phyloP scores from a whole-genome alignment of 805 yeast genomes.

The Yamadazyma phyllophila region DNA sequence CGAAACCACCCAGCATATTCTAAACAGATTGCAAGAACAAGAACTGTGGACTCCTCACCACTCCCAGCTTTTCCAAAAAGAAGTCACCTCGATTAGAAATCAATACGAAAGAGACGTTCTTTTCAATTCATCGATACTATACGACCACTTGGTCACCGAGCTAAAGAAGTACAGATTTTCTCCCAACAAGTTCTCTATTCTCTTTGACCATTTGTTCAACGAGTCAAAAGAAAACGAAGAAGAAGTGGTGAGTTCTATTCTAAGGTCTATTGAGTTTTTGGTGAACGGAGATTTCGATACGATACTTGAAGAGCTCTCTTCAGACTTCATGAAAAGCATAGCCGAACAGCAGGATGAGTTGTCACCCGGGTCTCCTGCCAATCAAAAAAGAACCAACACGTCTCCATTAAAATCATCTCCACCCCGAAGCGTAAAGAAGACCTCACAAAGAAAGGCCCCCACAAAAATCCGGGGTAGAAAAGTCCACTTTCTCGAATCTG shows the following conservation, averaged over 20 bases:
- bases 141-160: constrained; percentile 46
- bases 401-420: constrained; percentile 25
- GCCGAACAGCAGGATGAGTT: constrained; percentile 14
- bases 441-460: constrained; percentile 5
- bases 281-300: constrained; percentile 36
- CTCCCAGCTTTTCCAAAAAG: constrained; percentile 38
- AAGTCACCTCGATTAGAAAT: constrained; percentile 44
- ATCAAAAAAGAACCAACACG: constrained; percentile 6
- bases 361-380: neutral
- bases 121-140: constrained; percentile 52
- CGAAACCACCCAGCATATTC: constrained; percentile 44
- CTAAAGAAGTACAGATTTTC: constrained; percentile 14
- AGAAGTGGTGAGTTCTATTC: neutral
- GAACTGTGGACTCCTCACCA: constrained; percentile 56
- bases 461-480: constrained; percentile 25
- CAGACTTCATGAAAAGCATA: constrained; percentile 26
- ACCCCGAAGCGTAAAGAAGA: constrained; percentile 12
- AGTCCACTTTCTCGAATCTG: constrained; percentile 43
- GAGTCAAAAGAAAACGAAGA: constrained; percentile 2
- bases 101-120: constrained; percentile 53
- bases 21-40: constrained; percentile 48
- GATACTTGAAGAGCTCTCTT: constrained; percentile 28
- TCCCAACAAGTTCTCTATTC: constrained; percentile 1
- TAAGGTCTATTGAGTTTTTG: constrained; percentile 17
- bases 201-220: constrained; percentile 2